Conservation (phyloP, 495 filamentous ascomycete species). For the Massariosphaeria phaeospora region DNA sequence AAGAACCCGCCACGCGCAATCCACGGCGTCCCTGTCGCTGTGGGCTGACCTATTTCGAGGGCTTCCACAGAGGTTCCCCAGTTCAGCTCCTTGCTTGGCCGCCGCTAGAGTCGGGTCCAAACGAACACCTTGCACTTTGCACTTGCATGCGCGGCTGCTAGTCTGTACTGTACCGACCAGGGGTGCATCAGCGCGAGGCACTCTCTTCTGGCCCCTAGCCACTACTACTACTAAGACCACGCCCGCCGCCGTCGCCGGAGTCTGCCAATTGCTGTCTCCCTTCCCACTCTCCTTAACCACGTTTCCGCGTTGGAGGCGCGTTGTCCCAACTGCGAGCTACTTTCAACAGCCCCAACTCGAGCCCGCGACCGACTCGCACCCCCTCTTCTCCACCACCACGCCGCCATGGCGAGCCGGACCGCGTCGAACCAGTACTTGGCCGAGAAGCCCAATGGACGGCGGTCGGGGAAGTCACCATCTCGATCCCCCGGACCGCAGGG, state of each 20-base stretch:
- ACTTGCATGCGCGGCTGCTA: not conserved
- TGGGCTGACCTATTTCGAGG: conserved; percentile 10
- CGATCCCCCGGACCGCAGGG: conserved; percentile 27
- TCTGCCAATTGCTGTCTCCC: conserved; percentile 4
- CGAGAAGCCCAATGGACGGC: conserved; percentile 22
- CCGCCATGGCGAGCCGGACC: conserved; percentile 31
- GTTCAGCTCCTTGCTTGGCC: conserved; percentile 20
- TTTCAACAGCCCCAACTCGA: not conserved
- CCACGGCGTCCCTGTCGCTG: not conserved
- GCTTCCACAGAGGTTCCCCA: not conserved
- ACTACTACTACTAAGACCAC: not conserved
- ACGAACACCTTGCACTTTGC: conserved; percentile 26
- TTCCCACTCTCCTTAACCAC: conserved; percentile 26
- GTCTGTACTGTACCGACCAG: conserved; percentile 2
- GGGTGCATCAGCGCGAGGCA: not conserved
- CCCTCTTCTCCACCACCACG: conserved; percentile 3
- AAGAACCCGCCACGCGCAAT: too few species aligned
- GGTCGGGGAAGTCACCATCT: conserved; percentile 31
- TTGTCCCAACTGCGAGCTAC: not conserved
- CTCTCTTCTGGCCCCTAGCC: conserved; percentile 16
- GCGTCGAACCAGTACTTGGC: conserved; percentile 15
- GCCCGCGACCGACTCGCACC: not conserved
- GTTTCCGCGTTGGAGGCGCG: not conserved
- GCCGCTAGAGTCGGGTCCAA: not conserved
- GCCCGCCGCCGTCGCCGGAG: too few species aligned